A percentile compares a stretch with the other conserved stretches of the same genome.
Evolutionary conservation across 345 rosid genomes (phyloP).

Genomic region (Dimocarpus longan): DNA sequence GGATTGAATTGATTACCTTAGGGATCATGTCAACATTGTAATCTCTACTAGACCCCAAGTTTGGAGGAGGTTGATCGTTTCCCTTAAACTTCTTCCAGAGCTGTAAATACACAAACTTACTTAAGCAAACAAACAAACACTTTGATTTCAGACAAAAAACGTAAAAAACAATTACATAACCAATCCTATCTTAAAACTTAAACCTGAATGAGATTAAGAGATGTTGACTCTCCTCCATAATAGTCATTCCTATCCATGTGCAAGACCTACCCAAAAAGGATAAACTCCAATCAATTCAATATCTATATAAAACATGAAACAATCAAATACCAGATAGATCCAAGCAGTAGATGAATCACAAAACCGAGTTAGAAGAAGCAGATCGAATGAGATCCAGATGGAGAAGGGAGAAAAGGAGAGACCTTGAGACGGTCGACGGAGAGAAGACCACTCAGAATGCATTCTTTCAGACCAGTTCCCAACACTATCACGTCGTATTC

Average conservation of each 20-base stretch:
- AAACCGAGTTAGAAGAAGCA: too few relatives aligned
- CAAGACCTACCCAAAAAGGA: constrained; percentile 58
- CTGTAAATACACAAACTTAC: constrained; percentile 39
- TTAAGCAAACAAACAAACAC: constrained; percentile 1
- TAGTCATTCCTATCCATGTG: constrained; percentile 99
- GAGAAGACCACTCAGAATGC: constrained; percentile 99
- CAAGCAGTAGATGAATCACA: too few relatives aligned
- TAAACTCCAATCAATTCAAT: not conserved
- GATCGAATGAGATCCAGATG: not conserved
- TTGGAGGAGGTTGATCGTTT: constrained; percentile 84
- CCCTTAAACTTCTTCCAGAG: constrained; percentile 96
- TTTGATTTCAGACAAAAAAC: not conserved
- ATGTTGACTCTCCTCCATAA: constrained; percentile 98
- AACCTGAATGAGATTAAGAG: constrained; percentile 96
- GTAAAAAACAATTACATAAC: not conserved
- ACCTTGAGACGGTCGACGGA: constrained; percentile 99
- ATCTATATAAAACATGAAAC: too few relatives aligned
- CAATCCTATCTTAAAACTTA: not conserved
- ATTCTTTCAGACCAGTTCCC: constrained; percentile 99
- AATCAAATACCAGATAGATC: not conserved
- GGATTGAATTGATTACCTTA: constrained; percentile 51
- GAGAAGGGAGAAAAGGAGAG: not conserved
- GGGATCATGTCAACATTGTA: constrained; percentile 99
- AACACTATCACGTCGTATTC: constrained; percentile 89
- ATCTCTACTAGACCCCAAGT: constrained; percentile 93